Evolutionary conservation across 2,329 filamentous ascomycete genomes (phyloP).

Genomic region (Venturia aucupariae): DNA sequence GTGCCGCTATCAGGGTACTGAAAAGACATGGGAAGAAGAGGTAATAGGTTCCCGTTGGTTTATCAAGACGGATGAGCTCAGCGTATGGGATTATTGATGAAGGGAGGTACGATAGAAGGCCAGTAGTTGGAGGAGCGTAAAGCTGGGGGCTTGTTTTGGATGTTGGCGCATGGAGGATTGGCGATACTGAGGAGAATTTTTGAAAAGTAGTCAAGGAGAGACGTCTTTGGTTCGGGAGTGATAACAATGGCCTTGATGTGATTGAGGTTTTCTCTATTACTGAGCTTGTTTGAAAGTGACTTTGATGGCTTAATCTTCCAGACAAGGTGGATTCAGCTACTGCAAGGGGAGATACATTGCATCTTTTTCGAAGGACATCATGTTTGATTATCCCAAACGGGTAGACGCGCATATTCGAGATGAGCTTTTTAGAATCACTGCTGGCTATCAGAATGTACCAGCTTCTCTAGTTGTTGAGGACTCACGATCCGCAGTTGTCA

Average conservation of each 20-base stretch:
- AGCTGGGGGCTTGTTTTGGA: slow-evolving; percentile 8
- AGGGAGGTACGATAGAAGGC: slow-evolving; percentile 62
- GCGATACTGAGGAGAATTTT: background rate
- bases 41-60: slow-evolving; percentile 73
- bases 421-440: background rate
- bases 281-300: background rate
- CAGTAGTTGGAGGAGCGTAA: slow-evolving; percentile 62
- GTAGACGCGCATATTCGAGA: background rate
- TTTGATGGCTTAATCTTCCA: background rate
- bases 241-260: background rate
- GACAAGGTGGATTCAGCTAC: background rate
- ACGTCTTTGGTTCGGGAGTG: background rate
- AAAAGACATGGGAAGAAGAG: slow-evolving; percentile 81
- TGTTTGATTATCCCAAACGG: background rate
- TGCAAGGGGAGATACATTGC: background rate
- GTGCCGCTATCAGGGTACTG: slow-evolving; percentile 71
- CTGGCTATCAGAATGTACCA: background rate
- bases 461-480: background rate
- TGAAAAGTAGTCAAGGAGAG: background rate
- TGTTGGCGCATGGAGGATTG: background rate
- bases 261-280: background rate
- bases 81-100: slow-evolving; percentile 66
- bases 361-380: background rate
- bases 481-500: background rate
- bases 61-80: slow-evolving; percentile 72